Conservation (phyloP, 192 early-diverging fungal species). For the Mortierella claussenii region DNA sequence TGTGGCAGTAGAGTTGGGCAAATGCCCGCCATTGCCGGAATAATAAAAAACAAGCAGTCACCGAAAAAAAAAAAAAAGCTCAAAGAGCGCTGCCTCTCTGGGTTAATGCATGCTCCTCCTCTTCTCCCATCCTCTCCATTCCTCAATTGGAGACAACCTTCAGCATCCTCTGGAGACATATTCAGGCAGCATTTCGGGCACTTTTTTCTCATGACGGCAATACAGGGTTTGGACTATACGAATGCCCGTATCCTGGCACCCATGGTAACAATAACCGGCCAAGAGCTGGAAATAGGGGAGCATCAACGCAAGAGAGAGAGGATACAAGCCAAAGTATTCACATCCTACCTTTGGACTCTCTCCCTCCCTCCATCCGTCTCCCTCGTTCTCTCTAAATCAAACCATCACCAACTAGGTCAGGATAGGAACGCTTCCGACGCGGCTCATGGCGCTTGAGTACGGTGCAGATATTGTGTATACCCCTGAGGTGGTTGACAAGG, state of each 20-base stretch:
- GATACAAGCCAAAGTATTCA: too few species aligned
- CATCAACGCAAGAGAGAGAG: too few species aligned
- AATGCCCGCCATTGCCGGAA: neutral
- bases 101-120: neutral
- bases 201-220: conserved; percentile 1
- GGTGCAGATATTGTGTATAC: conserved; percentile 96
- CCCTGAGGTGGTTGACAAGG: conserved; percentile 90
- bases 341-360: too few species aligned
- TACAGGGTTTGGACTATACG: conserved; percentile 52
- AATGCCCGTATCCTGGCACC: conserved; percentile 89
- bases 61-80: conserved; percentile 11
- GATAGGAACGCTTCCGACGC: conserved; percentile 89
- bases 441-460: conserved; percentile 84
- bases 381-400: too few species aligned
- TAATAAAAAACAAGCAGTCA: conserved; percentile 1
- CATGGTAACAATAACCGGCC: conserved; percentile 87
- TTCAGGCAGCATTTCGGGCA: too few species aligned
- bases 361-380: too few species aligned
- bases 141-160: too few species aligned
- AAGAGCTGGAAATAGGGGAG: too few species aligned
- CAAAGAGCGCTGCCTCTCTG: neutral
- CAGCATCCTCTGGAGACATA: neutral
- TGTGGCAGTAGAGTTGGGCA: too few species aligned
- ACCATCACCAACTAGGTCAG: conserved; percentile 61
- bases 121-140: neutral